These are phyloP conservation scores for Hanseniaspora thailandica DNA, from an alignment of 805 yeast species.

Conservation along the genomic window DNA sequence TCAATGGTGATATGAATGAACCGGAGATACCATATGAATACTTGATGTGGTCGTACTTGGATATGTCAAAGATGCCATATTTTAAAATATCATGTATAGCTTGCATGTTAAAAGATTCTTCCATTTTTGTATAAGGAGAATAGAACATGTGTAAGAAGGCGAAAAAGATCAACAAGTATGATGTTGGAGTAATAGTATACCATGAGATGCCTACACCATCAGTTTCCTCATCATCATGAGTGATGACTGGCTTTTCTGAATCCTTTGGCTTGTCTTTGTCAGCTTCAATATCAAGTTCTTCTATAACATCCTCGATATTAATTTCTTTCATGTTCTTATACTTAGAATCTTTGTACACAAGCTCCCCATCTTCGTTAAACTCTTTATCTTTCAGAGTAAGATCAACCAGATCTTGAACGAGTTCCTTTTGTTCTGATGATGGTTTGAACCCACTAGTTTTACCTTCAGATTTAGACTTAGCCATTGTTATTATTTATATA, in stretches of 20 bases:
- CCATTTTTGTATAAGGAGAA: conserved; percentile 84
- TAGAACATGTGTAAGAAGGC: conserved; percentile 40
- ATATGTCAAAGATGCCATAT: conserved; percentile 39
- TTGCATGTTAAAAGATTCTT: conserved; percentile 83
- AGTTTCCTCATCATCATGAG: conserved; percentile 5
- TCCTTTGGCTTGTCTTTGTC: conserved; percentile 15
- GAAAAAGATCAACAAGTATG: conserved; percentile 33
- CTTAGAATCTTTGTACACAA: conserved; percentile 7
- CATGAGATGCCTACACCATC: background rate
- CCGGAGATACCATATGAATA: conserved; percentile 90
- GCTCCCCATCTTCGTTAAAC: conserved; percentile 6
- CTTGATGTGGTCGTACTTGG: conserved; percentile 54
- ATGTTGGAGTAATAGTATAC: conserved; percentile 8
- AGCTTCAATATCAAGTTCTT: conserved; percentile 17
- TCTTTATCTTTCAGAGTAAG: conserved; percentile 6
- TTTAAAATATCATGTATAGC: conserved; percentile 73
- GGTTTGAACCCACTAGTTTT: conserved; percentile 2
- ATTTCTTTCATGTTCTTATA: conserved; percentile 16
- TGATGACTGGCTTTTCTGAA: background rate
- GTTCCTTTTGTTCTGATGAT: conserved; percentile 6
- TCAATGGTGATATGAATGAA: conserved; percentile 61
- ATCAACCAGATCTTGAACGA: conserved; percentile 11
- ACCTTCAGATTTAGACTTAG: background rate
- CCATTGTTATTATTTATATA: background rate
- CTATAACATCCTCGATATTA: conserved; percentile 20